A percentile compares a stretch with the other conserved stretches of the same genome.
phyloP scores from a whole-genome alignment of 306 rosid genomes.

The Dryas drummondii region DNA sequence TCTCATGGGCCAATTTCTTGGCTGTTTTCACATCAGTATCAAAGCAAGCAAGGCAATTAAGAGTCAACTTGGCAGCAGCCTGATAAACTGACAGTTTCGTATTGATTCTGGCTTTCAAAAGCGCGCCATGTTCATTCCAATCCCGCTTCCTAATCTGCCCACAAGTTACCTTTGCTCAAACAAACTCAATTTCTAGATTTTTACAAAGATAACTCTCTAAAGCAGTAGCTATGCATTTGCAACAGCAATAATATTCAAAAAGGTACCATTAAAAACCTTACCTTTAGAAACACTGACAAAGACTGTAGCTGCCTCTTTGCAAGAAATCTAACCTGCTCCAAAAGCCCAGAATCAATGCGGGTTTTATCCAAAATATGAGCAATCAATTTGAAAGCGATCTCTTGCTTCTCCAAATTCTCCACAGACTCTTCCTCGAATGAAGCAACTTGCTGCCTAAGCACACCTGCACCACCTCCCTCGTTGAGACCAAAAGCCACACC shows the following conservation, averaged over 20 bases:
- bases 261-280: constrained; percentile 24
- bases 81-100: constrained; percentile 71
- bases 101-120: constrained; percentile 79
- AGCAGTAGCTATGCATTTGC: neutral
- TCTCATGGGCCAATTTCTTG: constrained; percentile 85
- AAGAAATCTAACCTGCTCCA: constrained; percentile 78
- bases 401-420: constrained; percentile 88
- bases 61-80: constrained; percentile 68
- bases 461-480: constrained; percentile 55
- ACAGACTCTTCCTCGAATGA: constrained; percentile 89
- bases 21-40: constrained; percentile 75
- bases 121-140: constrained; percentile 91
- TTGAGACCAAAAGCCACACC: constrained; percentile 51
- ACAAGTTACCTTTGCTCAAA: constrained; percentile 16
- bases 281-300: constrained; percentile 80
- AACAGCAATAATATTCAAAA: constrained; percentile 4
- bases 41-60: constrained; percentile 61
- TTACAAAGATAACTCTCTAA: neutral
- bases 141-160: constrained; percentile 92
- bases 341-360: constrained; percentile 54
- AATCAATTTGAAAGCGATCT: constrained; percentile 76
- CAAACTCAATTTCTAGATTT: neutral
- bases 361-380: constrained; percentile 70
- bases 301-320: constrained; percentile 88
- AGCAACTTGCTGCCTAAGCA: constrained; percentile 65